Conservation (phyloP, 1,139 yeast genomes). For the Candida mesenterica region DNA sequence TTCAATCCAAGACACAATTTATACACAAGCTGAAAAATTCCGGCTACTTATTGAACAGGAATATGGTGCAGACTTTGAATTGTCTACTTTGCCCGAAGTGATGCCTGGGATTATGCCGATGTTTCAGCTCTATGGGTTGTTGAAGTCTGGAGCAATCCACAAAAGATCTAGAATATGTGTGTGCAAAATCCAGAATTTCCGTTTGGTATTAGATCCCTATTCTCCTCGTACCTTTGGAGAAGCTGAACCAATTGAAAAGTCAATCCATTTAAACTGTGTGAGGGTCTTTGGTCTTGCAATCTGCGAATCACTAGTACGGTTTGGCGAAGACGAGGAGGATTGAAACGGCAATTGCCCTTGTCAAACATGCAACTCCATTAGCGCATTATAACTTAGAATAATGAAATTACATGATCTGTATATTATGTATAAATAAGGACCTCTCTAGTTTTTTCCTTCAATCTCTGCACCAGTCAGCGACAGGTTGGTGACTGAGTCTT, state of each 20-base stretch:
- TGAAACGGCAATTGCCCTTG: too few relatives aligned
- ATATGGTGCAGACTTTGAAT: slow-evolving; percentile 15
- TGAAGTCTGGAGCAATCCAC: slow-evolving; percentile 20
- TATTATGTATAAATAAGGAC: too few relatives aligned
- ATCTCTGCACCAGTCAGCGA: slow-evolving; percentile 2
- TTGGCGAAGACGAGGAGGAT: too few relatives aligned
- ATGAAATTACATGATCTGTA: too few relatives aligned
- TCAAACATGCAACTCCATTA: too few relatives aligned
- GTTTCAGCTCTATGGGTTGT: slow-evolving; percentile 36
- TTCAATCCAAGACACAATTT: slow-evolving; percentile 11
- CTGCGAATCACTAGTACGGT: neutral
- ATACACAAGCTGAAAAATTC: slow-evolving; percentile 23
- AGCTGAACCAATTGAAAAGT: neutral
- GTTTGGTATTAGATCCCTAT: neutral
- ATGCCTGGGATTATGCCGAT: slow-evolving; percentile 55
- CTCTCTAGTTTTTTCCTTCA: neutral
- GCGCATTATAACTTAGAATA: too few relatives aligned
- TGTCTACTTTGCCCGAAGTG: slow-evolving; percentile 35
- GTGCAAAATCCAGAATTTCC: neutral
- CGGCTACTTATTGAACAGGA: slow-evolving; percentile 18
- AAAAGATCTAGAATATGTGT: slow-evolving; percentile 8
- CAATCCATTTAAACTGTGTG: neutral
- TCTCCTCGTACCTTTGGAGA: neutral
- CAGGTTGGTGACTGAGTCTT: slow-evolving; percentile 10
- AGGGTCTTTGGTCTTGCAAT: slow-evolving; percentile 1